Evolutionary conservation across 495 filamentous ascomycete species (phyloP), one percentile per base, ranked within the genome.

Genomic region (Xylaria cubensis): DNA sequence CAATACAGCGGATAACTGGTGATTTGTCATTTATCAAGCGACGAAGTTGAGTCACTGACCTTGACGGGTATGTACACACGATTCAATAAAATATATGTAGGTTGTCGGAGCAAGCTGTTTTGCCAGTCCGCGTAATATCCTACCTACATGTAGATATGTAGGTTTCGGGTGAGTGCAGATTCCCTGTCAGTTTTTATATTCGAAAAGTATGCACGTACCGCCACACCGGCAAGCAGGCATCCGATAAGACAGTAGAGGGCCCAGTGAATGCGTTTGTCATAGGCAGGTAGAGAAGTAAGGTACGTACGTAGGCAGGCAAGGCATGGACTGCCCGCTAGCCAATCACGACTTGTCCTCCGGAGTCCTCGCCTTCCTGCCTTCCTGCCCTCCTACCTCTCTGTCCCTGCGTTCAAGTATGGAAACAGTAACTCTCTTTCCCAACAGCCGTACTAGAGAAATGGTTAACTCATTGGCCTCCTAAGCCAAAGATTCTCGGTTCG

Each of bases 401-500:
- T 6, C 46, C 46, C 8, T 17, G 7, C n/a, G 10, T 56, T 56
- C 21, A 56, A 56, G 13, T 56, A 56, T 12, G 26, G 26, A 51
- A 32, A 26, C 62, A 72, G 29, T 13, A 36, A 4, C 44, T 32
- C 26, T 39, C 50, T 12, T 42, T 7, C 58, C 39, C 19, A 42
- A 42, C 39, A 72, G 64, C 71, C 71, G 64, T 63, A 64, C 64
- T 73, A 69, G 71, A 69, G 71, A 73, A 73, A 73, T 73, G 71
- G 70, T 72, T 63, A 73, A 73, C 71, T 69, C 64, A 29, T 64
- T 58, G 71, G 71, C 55, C 71, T 73, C 71, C 71, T 73, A 73
- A 73, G 64, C 71, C 71, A 58, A 64, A 73, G 71, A 73, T 73
- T 73, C 64, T 69, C 71, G 71, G 71, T 73, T 73, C 71, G 58